Base-by-base conservation (phyloP, 2,329 filamentous ascomycete species). In the Claviceps fusiformis region DNA sequence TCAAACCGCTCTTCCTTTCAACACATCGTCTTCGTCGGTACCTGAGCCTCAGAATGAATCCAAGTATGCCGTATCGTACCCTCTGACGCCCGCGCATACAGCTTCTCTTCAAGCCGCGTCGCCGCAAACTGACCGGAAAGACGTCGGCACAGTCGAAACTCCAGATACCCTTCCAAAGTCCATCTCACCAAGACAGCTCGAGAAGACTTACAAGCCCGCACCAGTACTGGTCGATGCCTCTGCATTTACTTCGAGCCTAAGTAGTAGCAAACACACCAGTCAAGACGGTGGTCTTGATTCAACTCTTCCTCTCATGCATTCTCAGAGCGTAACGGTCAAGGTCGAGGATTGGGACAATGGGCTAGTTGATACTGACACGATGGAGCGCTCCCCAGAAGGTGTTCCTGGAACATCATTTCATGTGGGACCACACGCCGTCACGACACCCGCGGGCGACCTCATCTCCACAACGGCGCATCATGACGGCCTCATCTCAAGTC, bases 261-360 rank as follows among this genome's bases (percentile, higher is more conserved):
- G 73, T 60, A 74, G 70, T 56, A 78, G 72, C 59, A 73, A 72
- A 50, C 70, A 68, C 54, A 77, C 78, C 4, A 78, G 75, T 57
- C 76, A 79, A 62, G 77, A 78, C 62, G 71, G 70, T 46, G 61
- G n/a, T n/a, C n/a, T 72, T 41, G 71, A 67, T 4, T 68, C 71
- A 2, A 65, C 66, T 48, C 62, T 69, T 9, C 61, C 69, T 52
- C 62, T 67, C 54, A 78, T 77, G 73, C 65, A 70, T 37, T 64
- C 68, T 24, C 73, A 72, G 57, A 81, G 79, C 61, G 79, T 79
- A 7, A 73, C 73, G 33, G 76, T 82, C 24, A 80, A 74, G 1
- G 68, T 78, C 58, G 82, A 76, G 75, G 77, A 73, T 49, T 72
- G 70, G 57, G 76, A 71, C 54, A 70, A 66, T 46, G 63, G 62